Evolutionary conservation across 805 yeast species (phyloP).

Genomic region (Yarrowia deformans): DNA sequence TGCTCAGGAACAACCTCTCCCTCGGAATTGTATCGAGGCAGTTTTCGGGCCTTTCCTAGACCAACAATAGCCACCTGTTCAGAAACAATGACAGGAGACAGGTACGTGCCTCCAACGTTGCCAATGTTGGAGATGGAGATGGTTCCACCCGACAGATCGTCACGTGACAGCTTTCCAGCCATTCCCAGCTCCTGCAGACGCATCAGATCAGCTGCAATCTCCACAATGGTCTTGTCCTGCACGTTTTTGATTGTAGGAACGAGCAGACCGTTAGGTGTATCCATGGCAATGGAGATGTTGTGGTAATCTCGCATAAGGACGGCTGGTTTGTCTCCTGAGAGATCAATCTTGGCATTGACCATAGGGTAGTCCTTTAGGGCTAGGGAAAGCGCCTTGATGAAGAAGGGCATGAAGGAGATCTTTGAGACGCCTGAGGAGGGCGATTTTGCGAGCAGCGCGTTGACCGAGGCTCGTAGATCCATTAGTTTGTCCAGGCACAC

Average conservation of each 20-base stretch:
- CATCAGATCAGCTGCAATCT: conserved; percentile 47
- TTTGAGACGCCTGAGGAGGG: conserved; percentile 31
- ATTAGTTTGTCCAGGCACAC: conserved; percentile 47
- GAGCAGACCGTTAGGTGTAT: conserved; percentile 49
- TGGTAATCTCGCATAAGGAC: conserved; percentile 46
- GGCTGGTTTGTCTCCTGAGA: conserved; percentile 43
- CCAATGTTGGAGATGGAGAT: conserved; percentile 51
- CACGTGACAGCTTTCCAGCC: conserved; percentile 46
- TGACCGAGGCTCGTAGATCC: conserved; percentile 45
- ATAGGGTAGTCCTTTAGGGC: conserved; percentile 47
- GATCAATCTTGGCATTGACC: conserved; percentile 46
- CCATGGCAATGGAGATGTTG: conserved; percentile 51
- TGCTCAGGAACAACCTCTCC: conserved; percentile 46
- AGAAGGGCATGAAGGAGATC: conserved; percentile 50
- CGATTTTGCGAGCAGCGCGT: conserved; percentile 42
- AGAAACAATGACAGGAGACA: conserved; percentile 50
- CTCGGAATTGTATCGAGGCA: conserved; percentile 47
- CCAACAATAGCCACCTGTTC: conserved; percentile 50
- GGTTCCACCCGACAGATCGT: conserved; percentile 49
- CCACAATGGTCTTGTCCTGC: conserved; percentile 44
- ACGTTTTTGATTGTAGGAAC: conserved; percentile 50
- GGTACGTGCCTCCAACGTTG: conserved; percentile 50
- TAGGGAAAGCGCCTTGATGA: conserved; percentile 50
- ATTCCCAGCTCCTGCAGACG: conserved; percentile 47
- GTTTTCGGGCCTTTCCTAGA: conserved; percentile 46